Percentiles rank a stretch among this genome's conserved stretches.
These are phyloP conservation scores for Talaromyces adpressus DNA, from an alignment of 495 filamentous ascomycete species.

Conservation along the genomic window DNA sequence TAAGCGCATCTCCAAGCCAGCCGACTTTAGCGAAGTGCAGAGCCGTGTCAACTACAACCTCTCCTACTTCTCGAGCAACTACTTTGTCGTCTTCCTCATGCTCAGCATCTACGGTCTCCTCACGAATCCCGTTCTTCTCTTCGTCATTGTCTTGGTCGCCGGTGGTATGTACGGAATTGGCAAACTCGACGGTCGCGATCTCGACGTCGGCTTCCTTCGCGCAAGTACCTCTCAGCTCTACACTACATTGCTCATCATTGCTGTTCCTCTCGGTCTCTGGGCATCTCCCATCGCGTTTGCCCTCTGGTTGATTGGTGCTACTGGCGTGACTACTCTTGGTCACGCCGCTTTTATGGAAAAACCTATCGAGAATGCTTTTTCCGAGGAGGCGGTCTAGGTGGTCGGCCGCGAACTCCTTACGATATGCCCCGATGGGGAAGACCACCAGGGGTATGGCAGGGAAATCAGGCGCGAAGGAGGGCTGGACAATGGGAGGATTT, in stretches of 20 bases:
- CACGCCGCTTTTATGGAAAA: slow-evolving; percentile 97
- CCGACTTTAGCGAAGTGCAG: slow-evolving; percentile 84
- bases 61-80: slow-evolving; percentile 96
- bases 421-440: slow-evolving; percentile 95
- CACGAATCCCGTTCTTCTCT: slow-evolving; percentile 74
- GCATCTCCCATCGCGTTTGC: slow-evolving; percentile 74
- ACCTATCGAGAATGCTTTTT: slow-evolving; percentile 99
- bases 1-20: slow-evolving; percentile 90
- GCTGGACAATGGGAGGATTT: slow-evolving; percentile 48
- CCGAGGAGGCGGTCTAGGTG: slow-evolving; percentile 99
- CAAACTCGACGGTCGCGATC: slow-evolving; percentile 77
- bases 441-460: slow-evolving; percentile 78
- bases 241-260: slow-evolving; percentile 73
- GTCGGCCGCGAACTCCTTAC: slow-evolving; percentile 99
- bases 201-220: slow-evolving; percentile 73
- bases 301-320: slow-evolving; percentile 93
- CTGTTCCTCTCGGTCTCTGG: slow-evolving; percentile 74
- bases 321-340: slow-evolving; percentile 83
- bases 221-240: slow-evolving; percentile 93
- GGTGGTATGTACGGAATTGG: slow-evolving; percentile 85
- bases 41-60: slow-evolving; percentile 97
- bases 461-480: slow-evolving; percentile 53
- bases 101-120: slow-evolving; percentile 92
- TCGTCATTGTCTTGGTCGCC: slow-evolving; percentile 81
- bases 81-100: slow-evolving; percentile 87